Conservation (phyloP, 1,284 basidiomycete species). For the Naganishia sp. region DNA sequence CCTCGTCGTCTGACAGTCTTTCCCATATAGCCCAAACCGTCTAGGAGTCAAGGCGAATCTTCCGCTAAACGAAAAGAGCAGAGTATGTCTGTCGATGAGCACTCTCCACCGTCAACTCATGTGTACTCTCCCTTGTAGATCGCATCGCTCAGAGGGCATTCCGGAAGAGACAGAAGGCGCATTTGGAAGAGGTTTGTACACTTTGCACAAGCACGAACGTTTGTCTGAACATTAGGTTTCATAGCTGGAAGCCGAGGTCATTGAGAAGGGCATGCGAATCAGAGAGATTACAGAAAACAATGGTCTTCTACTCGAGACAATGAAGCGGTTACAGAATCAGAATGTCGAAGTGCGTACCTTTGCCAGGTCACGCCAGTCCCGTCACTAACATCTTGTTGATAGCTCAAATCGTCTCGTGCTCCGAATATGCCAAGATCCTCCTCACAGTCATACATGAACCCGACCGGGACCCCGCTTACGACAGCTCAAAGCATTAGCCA, state of each 20-base stretch:
- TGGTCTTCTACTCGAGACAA: constrained; percentile 5
- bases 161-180: constrained; percentile 23
- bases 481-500: not conserved
- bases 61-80: constrained; percentile 25
- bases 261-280: constrained; percentile 20
- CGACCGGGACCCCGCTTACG: not conserved
- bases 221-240: not conserved
- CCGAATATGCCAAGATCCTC: not conserved
- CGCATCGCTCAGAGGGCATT: constrained; percentile 23
- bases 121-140: not conserved
- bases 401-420: constrained; percentile 2
- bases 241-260: constrained; percentile 21
- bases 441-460: not conserved
- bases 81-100: not conserved
- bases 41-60: constrained; percentile 24
- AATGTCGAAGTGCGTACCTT: constrained; percentile 6
- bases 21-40: constrained; percentile 2
- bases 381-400: not conserved
- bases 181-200: constrained; percentile 16
- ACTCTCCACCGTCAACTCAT: not conserved
- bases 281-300: constrained; percentile 22
- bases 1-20: too few species aligned
- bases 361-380: too few species aligned
- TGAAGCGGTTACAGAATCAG: constrained; percentile 22
- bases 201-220: too few species aligned